Conservation (phyloP, 2,329 filamentous ascomycete species). For the Albifimbria verrucaria region DNA sequence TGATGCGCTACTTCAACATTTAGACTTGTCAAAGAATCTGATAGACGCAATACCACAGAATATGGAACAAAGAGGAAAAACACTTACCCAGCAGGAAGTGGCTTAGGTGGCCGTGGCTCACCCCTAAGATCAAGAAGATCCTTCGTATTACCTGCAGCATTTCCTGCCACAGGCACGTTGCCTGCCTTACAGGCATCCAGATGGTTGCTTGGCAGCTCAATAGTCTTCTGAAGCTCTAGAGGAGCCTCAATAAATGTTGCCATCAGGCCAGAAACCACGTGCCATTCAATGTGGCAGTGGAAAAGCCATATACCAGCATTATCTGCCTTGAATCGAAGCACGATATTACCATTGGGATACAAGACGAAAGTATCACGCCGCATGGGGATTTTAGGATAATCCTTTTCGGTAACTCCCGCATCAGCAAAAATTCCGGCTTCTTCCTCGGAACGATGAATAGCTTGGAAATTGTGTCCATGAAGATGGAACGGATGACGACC, state of each 20-base stretch:
- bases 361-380: slow-evolving; percentile 68
- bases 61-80: not conserved
- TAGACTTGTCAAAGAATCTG: no score
- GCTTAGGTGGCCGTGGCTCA: slow-evolving; percentile 51
- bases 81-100: slow-evolving; percentile 59
- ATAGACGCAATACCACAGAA: no score
- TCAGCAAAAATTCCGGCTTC: slow-evolving; percentile 52
- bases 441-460: slow-evolving; percentile 57
- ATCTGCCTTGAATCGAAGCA: slow-evolving; percentile 64
- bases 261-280: slow-evolving; percentile 42
- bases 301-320: slow-evolving; percentile 68
- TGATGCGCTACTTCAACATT: not conserved
- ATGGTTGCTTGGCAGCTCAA: slow-evolving; percentile 59
- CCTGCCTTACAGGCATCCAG: slow-evolving; percentile 54
- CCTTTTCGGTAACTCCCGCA: slow-evolving; percentile 43
- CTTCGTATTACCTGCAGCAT: slow-evolving; percentile 69
- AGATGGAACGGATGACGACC: slow-evolving; percentile 75
- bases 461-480: slow-evolving; percentile 74
- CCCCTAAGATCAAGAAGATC: slow-evolving; percentile 62
- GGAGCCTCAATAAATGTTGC: slow-evolving; percentile 64
- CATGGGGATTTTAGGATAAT: slow-evolving; percentile 58
- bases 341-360: slow-evolving; percentile 62
- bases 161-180: slow-evolving; percentile 55
- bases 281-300: slow-evolving; percentile 82
- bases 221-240: slow-evolving; percentile 54